Evolutionary conservation across 495 filamentous ascomycete species (phyloP).

Genomic region (Parmelia sp.): DNA sequence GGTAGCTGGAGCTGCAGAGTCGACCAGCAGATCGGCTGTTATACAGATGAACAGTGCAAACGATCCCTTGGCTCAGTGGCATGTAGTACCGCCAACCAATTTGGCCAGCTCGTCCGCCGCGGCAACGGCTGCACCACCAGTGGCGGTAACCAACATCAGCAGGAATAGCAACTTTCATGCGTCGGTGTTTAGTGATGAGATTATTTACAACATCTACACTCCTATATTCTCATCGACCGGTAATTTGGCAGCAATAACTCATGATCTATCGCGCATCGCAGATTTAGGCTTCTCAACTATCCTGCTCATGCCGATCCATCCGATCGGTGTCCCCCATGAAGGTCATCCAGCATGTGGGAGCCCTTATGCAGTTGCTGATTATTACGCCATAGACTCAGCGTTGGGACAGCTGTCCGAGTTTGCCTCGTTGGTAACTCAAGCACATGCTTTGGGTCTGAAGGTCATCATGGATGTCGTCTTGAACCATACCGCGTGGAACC

Average conservation of each 20-base stretch:
- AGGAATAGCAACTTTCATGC: background rate
- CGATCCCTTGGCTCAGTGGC: conserved; percentile 6
- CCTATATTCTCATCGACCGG: conserved; percentile 8
- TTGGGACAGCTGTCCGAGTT: conserved; percentile 6
- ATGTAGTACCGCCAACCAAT: background rate
- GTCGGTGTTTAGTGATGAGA: background rate
- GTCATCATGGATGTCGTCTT: conserved; percentile 10
- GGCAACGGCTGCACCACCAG: background rate
- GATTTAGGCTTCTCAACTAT: conserved; percentile 8
- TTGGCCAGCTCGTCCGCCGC: background rate
- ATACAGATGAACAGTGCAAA: background rate
- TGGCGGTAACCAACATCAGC: background rate
- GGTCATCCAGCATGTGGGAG: conserved; percentile 6
- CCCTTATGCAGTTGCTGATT: conserved; percentile 8
- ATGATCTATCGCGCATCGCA: background rate
- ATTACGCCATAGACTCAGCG: conserved; percentile 5
- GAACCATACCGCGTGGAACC: conserved; percentile 11
- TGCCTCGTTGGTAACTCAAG: background rate
- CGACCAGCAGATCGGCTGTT: background rate
- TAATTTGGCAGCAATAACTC: background rate
- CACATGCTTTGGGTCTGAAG: conserved; percentile 7
- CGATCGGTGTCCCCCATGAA: background rate
- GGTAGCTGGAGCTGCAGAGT: background rate
- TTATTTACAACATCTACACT: conserved; percentile 8
- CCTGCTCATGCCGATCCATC: conserved; percentile 8